Base-by-base conservation (phyloP, 441 rosid genomes). In the Omphalea diandra region DNA sequence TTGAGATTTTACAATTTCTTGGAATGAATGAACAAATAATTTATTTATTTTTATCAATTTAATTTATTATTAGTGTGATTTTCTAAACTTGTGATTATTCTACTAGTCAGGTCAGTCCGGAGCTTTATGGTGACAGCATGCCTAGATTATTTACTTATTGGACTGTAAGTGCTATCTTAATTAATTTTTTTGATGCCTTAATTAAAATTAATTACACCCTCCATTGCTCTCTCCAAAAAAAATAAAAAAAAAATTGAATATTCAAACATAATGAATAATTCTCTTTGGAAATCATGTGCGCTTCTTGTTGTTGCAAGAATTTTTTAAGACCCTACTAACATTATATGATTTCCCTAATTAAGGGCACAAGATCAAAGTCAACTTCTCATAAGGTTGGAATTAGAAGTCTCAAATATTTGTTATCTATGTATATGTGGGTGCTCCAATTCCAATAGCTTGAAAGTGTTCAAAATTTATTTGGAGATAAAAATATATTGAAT, bases 31-130 rank as follows among this genome's bases (percentile, higher is more conserved):
- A 29, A 60, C 14, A 27, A 6, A n/a, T 29, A 2, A 17, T 1
- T 43, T 14, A 3, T 43, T 43, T 43, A 43, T 10, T 43, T 43
- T 43, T 4, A 43, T n/a, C n/a, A n/a, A n/a, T n/a, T 44, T 32
- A 9, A 3, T 8, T 40, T 29, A 15, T 18, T 32, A 55, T 32
- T 56, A 63, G 2, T 57, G 43, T 33, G 46, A 67, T 68, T 38
- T 77, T 86, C 75, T 86, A 72, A 87, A 86, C 84, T 79, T 65
- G 36, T 74, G 71, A 86, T 84, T 81, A 59, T 94, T 90, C 74
- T 82, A 90, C 91, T 94, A 94, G 77, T 74, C 89, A 95, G 99
- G 98, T 95, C 74, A 95, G 97, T 75, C 98, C 98, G 63, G 99
- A 95, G 90, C 92, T 95, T 12, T 95, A 95, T 81, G 99, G 99